These are phyloP conservation scores for Diphasiastrum complanatum DNA, from an alignment of 83 land plant species.

Conservation along the genomic window DNA sequence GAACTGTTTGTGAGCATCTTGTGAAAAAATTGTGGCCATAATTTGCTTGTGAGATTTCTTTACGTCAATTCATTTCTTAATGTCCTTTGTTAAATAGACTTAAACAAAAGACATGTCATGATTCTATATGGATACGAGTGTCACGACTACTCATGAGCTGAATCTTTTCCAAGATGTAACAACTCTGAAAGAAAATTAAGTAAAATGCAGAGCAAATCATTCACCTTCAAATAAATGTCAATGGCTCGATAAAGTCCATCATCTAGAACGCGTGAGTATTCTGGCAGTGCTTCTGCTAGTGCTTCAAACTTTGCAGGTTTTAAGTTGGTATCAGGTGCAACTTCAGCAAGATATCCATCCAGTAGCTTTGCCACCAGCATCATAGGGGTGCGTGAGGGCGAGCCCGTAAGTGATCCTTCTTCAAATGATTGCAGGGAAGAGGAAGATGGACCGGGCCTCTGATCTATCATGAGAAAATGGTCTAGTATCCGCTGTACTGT, in stretches of 20 bases:
- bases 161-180: no score
- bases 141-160: no score
- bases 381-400: conserved; percentile 26
- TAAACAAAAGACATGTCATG: no score
- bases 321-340: conserved; percentile 75
- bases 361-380: conserved; percentile 62
- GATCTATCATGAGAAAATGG: conserved; percentile 39
- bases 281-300: conserved; percentile 60
- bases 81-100: no score
- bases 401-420: conserved; percentile 25
- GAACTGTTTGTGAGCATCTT: no score
- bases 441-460: conserved; percentile 11
- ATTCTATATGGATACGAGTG: no score
- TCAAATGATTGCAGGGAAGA: conserved; percentile 12
- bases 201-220: no score
- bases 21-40: no score
- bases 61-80: no score
- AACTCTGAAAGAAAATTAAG: no score
- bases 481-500: conserved; percentile 60
- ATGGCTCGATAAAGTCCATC: conserved; percentile 84
- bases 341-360: conserved; percentile 73
- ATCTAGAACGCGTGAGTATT: conserved; percentile 52
- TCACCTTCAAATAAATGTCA: conserved; percentile 86
- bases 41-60: no score
- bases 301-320: conserved; percentile 55